Evolutionary conservation across 768 basidiomycete species (phyloP), one percentile per base, ranked within the genome.

Genomic region (Boletellus sp.): DNA sequence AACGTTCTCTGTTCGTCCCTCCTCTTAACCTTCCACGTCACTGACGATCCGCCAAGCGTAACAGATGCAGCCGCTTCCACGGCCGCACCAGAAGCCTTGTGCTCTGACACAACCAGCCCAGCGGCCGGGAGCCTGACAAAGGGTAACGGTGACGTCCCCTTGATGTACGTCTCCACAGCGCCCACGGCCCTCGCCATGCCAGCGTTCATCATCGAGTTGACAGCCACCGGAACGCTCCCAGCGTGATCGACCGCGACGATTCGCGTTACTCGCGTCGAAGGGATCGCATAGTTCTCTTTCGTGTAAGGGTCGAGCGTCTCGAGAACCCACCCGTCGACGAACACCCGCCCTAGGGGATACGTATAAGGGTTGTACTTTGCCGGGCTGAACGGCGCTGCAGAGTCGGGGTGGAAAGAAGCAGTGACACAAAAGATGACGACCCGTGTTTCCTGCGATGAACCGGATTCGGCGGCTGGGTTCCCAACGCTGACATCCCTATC

Each of bases 301-400:
- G 91, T 87, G 57, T 97, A 97, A 0, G 94, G 94, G 62, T 98
- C 95, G 41, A 98, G 78, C 4, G 95, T 97, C 72, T 99, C 94
- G 59, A 96, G 70, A 28, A 95, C 83, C 96, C 96, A 99, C 2
- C 89, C 95, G 60, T 97, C 94, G 6, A 99, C 71, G 56, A 89
- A 84, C 31, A 92, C 74, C 13, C 87, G 81, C 2, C 93, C 95
- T 15, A 90, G 74, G 0, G 91, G 90, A 9, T 91, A 76, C 1
- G 50, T 60, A 45, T 81, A 79, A 0, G 90, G 74, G 66, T 98
- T 97, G 66, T 89, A 87, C 63, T 90, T 92, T 7, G 69, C 62
- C 2, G 77, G 38, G 19, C 78, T 74, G 61, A 89, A 90, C 1
- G 70, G 61, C 13, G 74, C 64, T 6, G 69, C 74, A 24, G 81